These are phyloP conservation scores for Xerocomellus intermedius DNA, from an alignment of 768 basidiomycete species.

Conservation along the genomic window DNA sequence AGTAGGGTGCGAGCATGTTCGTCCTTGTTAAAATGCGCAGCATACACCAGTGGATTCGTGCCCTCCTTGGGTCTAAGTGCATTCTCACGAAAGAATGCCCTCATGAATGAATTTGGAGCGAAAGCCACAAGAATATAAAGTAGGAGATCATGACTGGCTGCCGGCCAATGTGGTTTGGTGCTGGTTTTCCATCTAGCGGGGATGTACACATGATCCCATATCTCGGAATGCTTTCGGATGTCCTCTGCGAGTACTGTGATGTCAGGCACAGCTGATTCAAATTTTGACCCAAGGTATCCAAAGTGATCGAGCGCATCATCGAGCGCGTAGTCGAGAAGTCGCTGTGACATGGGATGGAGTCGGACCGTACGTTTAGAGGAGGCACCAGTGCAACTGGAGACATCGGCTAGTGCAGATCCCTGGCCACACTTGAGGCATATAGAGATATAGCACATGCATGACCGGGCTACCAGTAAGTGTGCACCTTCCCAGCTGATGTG, in stretches of 20 bases:
- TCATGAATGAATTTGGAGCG: neutral
- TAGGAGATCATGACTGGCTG: neutral
- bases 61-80: neutral
- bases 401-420: too few species aligned
- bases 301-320: neutral
- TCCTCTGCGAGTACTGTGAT: neutral
- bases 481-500: neutral
- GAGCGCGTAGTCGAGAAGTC: neutral
- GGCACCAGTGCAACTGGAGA: too few species aligned
- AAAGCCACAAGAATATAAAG: neutral
- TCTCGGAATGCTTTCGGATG: neutral
- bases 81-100: neutral
- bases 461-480: neutral
- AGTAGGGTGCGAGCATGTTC: neutral
- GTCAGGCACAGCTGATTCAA: neutral
- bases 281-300: neutral
- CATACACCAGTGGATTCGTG: neutral
- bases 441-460: neutral
- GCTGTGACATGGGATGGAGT: neutral
- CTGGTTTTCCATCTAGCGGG: too few species aligned
- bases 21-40: neutral
- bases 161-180: neutral
- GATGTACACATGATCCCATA: too few species aligned
- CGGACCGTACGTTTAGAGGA: too few species aligned
- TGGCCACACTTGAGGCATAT: neutral